phyloP scores from a whole-genome alignment of 2,329 filamentous ascomycete species.

The Fusarium dimerum region DNA sequence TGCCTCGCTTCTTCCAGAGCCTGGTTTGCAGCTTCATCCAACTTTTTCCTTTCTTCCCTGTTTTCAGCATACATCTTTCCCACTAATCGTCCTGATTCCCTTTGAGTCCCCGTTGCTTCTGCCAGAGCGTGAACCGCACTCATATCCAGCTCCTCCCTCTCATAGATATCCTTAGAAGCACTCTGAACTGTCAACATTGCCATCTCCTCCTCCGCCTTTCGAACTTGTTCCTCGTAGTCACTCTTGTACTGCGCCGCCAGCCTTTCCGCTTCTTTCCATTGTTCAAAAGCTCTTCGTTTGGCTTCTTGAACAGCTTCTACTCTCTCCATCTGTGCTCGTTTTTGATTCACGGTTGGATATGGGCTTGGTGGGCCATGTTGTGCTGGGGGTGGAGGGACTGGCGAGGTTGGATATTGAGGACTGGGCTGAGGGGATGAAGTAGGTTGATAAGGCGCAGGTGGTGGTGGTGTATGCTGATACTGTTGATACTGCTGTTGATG shows the following conservation, averaged over 20 bases:
- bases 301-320: slow-evolving; percentile 1
- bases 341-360: neutral
- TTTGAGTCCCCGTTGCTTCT: neutral
- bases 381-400: neutral
- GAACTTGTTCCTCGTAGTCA: slow-evolving; percentile 17
- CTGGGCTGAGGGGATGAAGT: neutral
- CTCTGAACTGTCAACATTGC: slow-evolving; percentile 1
- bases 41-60: slow-evolving; percentile 4
- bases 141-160: slow-evolving; percentile 8
- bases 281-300: slow-evolving; percentile 12
- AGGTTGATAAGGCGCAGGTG: slow-evolving; percentile 2
- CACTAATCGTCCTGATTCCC: slow-evolving; percentile 3
- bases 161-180: neutral
- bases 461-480: slow-evolving; percentile 8
- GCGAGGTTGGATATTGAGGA: neutral
- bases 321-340: neutral
- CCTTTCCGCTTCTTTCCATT: slow-evolving; percentile 22
- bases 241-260: slow-evolving; percentile 23
- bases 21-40: slow-evolving; percentile 1
- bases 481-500: slow-evolving; percentile 4
- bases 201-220: slow-evolving; percentile 10
- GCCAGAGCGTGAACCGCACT: slow-evolving; percentile 1
- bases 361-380: neutral
- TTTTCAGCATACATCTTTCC: neutral
- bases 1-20: neutral